Evolutionary conservation across 495 filamentous ascomycete species (phyloP), one percentile per base, ranked within the genome.

Genomic region (Talaromyces wortmannii): DNA sequence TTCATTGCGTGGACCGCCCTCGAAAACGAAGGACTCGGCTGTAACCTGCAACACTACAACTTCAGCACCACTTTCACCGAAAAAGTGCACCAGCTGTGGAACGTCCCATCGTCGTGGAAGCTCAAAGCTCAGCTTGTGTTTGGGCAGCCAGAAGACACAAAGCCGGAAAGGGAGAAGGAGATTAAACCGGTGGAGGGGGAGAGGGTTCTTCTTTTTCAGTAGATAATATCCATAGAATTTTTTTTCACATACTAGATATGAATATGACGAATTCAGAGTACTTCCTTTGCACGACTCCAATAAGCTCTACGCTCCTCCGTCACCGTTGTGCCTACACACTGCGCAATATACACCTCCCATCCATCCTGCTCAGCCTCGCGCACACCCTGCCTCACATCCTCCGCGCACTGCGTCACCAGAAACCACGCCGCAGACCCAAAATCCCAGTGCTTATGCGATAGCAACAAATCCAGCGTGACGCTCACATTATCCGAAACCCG

Each of bases 371-470:
- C 72, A 17, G 63, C 69, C 2, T 77, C 82, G 10, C 56, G 52
- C 58, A 71, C 16, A 62, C 69, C 4, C 48, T 15, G 45, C 76
- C 63, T 40, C 85, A 73, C 23, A 6, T 61, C 65, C 5, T 54
- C 15, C 0, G 56, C 50, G 68, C 90, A 95, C 66, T 90, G 77
- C 2, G 76, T 86, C 5, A 65, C 81, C 43, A 89, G 57, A 62
- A 87, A 94, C 91, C 90, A 95, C 4, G 83, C 80, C 17, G 79
- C 91, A 31, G 77, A 82, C 3, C 78, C 87, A 67, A 91, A 95
- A 65, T 88, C 85, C 60, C 80, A 83, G 17, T 68, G 65, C 7
- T 79, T 64, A 59, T 90, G 78, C 0, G 64, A 61, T 18, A 74
- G 69, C 33, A 94, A 76, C 33, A 92, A 63, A 6, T 71, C 75